Conservation (phyloP, 2,329 filamentous ascomycete species). For the Bretziella fagacearum region DNA sequence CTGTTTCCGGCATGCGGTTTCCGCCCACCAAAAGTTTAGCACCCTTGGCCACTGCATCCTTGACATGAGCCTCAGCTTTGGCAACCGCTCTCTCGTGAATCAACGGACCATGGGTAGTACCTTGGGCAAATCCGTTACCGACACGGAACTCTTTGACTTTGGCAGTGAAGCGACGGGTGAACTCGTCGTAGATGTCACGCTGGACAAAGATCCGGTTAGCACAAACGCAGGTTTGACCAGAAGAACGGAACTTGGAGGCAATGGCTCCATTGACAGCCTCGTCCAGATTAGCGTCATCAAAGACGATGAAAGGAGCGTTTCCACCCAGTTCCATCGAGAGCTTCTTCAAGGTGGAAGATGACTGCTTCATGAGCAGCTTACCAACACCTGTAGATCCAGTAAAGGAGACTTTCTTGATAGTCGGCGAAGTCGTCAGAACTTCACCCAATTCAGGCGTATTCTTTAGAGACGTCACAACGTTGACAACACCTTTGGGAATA, state of each 20-base stretch:
- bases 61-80: constrained; percentile 67
- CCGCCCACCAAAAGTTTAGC: constrained; percentile 62
- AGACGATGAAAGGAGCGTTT: constrained; percentile 92
- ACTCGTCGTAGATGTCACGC: constrained; percentile 58
- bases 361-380: constrained; percentile 76
- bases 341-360: constrained; percentile 66
- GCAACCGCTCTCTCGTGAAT: constrained; percentile 68
- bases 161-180: constrained; percentile 49
- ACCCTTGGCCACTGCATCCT: constrained; percentile 63
- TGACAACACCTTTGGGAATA: constrained; percentile 78
- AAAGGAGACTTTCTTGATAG: constrained; percentile 80
- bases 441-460: constrained; percentile 70
- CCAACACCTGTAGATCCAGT: constrained; percentile 61
- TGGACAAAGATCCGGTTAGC: constrained; percentile 75
- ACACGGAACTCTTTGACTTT: constrained; percentile 61
- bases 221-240: constrained; percentile 89
- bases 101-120: constrained; percentile 61
- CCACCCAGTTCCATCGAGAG: constrained; percentile 80
- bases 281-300: constrained; percentile 85
- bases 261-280: constrained; percentile 68
- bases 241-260: constrained; percentile 79
- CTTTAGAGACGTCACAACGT: constrained; percentile 62
- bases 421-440: constrained; percentile 50
- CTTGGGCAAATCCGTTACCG: constrained; percentile 53
- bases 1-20: constrained; percentile 53